These are phyloP conservation scores for Iberis pinnata DNA, from an alignment of 345 rosid species.

Conservation along the genomic window DNA sequence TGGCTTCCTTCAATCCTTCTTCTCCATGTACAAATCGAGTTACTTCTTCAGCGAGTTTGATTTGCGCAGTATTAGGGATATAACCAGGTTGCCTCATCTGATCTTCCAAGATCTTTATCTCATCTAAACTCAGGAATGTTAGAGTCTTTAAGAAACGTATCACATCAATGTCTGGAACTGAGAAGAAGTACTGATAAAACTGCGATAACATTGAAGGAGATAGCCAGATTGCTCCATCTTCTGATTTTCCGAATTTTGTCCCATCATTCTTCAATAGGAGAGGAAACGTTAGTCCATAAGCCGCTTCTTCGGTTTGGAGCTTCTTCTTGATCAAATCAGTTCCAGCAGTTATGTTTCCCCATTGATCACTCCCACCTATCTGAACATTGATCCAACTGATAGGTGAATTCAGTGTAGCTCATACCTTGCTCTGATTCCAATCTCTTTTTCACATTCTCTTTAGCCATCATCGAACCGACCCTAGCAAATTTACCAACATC, in stretches of 20 bases:
- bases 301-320: slow-evolving; percentile 61
- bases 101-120: slow-evolving; percentile 53
- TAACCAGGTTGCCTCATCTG: slow-evolving; percentile 66
- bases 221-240: slow-evolving; percentile 97
- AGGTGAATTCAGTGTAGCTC: slow-evolving; percentile 90
- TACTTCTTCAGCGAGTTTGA: slow-evolving; percentile 82
- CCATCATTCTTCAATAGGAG: slow-evolving; percentile 84
- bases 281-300: slow-evolving; percentile 82
- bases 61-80: slow-evolving; percentile 62
- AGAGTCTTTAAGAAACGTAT: slow-evolving; percentile 67
- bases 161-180: slow-evolving; percentile 79
- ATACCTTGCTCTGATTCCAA: slow-evolving; percentile 89
- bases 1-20: slow-evolving; percentile 81
- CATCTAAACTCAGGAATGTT: slow-evolving; percentile 66
- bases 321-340: slow-evolving; percentile 79
- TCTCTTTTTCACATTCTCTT: slow-evolving; percentile 91
- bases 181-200: slow-evolving; percentile 90
- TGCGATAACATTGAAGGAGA: slow-evolving; percentile 65
- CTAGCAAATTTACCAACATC: slow-evolving; percentile 77
- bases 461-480: slow-evolving; percentile 76
- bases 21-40: slow-evolving; percentile 88
- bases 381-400: slow-evolving; percentile 88
- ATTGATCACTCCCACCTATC: slow-evolving; percentile 96
- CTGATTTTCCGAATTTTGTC: slow-evolving; percentile 92
- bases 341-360: slow-evolving; percentile 96